Evolutionary conservation across 495 filamentous ascomycete species (phyloP).

Genomic region (Hypoxylon perforatum): DNA sequence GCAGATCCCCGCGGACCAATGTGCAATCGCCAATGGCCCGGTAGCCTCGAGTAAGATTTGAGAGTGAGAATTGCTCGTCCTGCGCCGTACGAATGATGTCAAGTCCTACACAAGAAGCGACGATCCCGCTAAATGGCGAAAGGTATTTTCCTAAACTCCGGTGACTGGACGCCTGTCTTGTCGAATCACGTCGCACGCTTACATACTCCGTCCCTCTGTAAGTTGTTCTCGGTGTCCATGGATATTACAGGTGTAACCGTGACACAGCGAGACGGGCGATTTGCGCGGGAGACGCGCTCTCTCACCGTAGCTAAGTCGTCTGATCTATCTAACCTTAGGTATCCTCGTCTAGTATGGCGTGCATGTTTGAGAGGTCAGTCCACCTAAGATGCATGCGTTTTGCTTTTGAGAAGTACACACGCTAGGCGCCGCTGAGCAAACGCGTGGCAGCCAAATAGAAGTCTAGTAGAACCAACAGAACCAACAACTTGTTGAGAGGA

Average conservation of each 20-base stretch:
- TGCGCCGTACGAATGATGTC: slow-evolving; percentile 21
- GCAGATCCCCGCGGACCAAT: background rate
- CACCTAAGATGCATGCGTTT: background rate
- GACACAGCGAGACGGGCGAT: slow-evolving; percentile 8
- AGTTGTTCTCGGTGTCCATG: slow-evolving; percentile 8
- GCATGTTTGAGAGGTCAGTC: slow-evolving; percentile 1
- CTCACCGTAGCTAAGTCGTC: background rate
- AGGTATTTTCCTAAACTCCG: slow-evolving; percentile 38
- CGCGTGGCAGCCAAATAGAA: background rate
- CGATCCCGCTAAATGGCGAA: slow-evolving; percentile 9
- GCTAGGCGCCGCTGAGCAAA: background rate
- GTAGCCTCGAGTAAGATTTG: background rate
- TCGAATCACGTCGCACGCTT: slow-evolving; percentile 20
- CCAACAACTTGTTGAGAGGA: background rate
- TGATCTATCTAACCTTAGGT: background rate
- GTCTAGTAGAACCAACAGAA: slow-evolving; percentile 5
- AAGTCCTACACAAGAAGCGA: slow-evolving; percentile 7
- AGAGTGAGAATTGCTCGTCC: background rate
- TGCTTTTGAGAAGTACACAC: background rate
- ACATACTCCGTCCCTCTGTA: slow-evolving; percentile 10
- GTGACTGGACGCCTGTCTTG: slow-evolving; percentile 4
- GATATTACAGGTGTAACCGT: background rate
- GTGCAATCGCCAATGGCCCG: slow-evolving; percentile 4
- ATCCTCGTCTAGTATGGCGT: background rate
- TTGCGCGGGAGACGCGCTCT: background rate